Evolutionary conservation across 2,329 filamentous ascomycete species (phyloP).

Genomic region (Aspergillus quadrilineatus): DNA sequence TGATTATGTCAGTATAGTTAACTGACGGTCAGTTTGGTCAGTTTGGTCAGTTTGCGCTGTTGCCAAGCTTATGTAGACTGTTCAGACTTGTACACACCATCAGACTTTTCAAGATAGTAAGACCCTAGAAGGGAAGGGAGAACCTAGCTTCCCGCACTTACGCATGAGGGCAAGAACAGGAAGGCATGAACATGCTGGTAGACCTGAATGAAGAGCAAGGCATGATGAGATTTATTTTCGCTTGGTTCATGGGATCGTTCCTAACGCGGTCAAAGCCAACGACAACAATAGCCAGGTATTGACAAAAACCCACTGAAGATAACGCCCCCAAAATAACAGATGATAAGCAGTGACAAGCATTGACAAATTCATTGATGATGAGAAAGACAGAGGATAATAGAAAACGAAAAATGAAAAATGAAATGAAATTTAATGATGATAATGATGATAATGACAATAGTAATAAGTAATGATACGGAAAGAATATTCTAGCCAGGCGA

Average conservation of each 20-base stretch:
- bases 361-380: too few species aligned
- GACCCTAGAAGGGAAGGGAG: background rate
- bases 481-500: slow-evolving; percentile 10
- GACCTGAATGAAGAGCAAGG: slow-evolving; percentile 1
- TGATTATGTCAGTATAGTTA: too few species aligned
- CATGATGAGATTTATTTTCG: slow-evolving; percentile 13
- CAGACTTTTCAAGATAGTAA: background rate
- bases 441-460: too few species aligned
- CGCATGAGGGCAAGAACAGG: background rate
- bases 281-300: slow-evolving; percentile 9
- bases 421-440: too few species aligned
- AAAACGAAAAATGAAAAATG: slow-evolving; percentile 9
- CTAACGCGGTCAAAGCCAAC: slow-evolving; percentile 14
- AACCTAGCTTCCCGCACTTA: background rate
- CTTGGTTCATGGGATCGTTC: slow-evolving; percentile 22
- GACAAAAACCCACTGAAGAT: background rate
- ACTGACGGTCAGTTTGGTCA: too few species aligned
- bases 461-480: background rate
- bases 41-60: too few species aligned
- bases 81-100: background rate
- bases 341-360: background rate
- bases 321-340: slow-evolving; percentile 20
- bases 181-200: background rate
- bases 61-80: background rate
- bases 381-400: too few species aligned